Conservation (phyloP, 1,139 yeast genomes). For the Geotrichum carabidarum region DNA sequence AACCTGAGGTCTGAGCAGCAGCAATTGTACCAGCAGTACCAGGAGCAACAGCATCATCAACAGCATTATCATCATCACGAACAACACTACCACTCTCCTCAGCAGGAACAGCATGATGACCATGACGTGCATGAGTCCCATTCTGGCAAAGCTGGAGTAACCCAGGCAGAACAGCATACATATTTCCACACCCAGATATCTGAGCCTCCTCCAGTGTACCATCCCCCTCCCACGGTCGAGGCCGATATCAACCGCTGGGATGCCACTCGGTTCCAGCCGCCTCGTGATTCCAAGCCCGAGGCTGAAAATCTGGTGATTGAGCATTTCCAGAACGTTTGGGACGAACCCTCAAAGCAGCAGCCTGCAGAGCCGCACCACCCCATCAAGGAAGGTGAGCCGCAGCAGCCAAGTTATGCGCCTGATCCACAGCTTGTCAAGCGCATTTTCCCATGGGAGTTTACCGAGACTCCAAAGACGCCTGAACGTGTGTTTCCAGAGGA, state of each 20-base stretch:
- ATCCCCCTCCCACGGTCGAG: slow-evolving; percentile 28
- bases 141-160: no score
- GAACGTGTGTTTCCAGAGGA: slow-evolving; percentile 26
- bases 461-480: neutral
- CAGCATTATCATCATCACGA: neutral
- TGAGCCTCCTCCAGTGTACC: slow-evolving; percentile 11
- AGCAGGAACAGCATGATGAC: neutral
- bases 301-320: slow-evolving; percentile 35
- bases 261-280: slow-evolving; percentile 42
- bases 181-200: slow-evolving; percentile 2
- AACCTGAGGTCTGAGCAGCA: slow-evolving; percentile 8
- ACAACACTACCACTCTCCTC: neutral
- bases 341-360: slow-evolving; percentile 20
- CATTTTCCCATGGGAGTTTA: slow-evolving; percentile 20
- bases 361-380: slow-evolving; percentile 9
- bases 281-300: slow-evolving; percentile 40
- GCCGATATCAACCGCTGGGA: slow-evolving; percentile 41
- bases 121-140: slow-evolving; percentile 1
- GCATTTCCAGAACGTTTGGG: slow-evolving; percentile 33
- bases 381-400: slow-evolving; percentile 4
- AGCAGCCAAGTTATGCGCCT: slow-evolving; percentile 9
- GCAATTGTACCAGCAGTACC: slow-evolving; percentile 2
- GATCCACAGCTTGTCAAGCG: slow-evolving; percentile 15
- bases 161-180: no score
- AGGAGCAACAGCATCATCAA: slow-evolving; percentile 1